Evolutionary conservation across 1,284 basidiomycete genomes (phyloP), one percentile per base, ranked within the genome.

Genomic region (Agroathelia rolfsii): DNA sequence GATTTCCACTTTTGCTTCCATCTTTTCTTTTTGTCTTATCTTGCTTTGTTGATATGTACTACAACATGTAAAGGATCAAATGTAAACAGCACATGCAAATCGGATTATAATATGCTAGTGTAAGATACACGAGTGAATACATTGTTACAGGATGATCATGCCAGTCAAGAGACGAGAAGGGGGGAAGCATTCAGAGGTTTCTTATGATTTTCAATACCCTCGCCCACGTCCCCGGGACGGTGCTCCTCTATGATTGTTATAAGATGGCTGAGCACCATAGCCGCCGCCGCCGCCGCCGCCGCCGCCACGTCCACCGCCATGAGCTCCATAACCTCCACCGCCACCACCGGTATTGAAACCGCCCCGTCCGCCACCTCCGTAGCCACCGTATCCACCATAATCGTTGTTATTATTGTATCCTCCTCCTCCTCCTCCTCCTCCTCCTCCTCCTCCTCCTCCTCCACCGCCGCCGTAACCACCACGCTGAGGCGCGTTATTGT

Each of bases 381-480:
- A 22, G 5, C 35, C 37, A 9, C 41, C 36, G 27, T 49, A 45
- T 20, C 50, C 42, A 9, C 52, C 50, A 36, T 45, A 45, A 8
- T 41, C 39, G 9, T 27, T 46, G 45, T 30, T 50, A 44, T 6
- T 35, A 39, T 19, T 44, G 35, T 49, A 45, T 8, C 45, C 45
- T 24, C 41, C 40, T 23, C 37, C 35, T 7, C 41, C 39, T 20
- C 41, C 41, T 6, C 42, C 38, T 12, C 37, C 28, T 5, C 44
- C 36, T 36, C 47, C 42, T 12, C 46, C 41, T 21, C 48, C 47
- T 28, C 44, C 28, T 42, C 45, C 41, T 7, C 38, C 37, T 8
- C 46, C 43, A 41, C 43, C 43, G 4, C 41, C 44, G 13, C 48
- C 49, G 37, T 52, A 47, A 14, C 27, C 41, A n/a, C n/a, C n/a